phyloP scores from a whole-genome alignment of 2,329 filamentous ascomycete species.

The Penicillium sp. region DNA sequence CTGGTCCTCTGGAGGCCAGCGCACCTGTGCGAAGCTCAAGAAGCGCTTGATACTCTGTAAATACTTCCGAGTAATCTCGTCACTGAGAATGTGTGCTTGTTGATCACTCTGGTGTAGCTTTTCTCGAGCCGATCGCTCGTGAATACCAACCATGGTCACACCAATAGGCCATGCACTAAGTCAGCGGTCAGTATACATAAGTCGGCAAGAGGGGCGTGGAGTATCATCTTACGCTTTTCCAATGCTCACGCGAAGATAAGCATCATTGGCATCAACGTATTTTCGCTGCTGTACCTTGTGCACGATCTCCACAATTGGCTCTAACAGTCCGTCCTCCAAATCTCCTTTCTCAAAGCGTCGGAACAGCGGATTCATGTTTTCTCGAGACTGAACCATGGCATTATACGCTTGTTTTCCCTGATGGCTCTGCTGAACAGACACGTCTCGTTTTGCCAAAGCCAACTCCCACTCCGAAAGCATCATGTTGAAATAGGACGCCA shows the following conservation, averaged over 20 bases:
- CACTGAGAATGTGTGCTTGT: constrained; percentile 93
- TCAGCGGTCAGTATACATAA: constrained; percentile 12
- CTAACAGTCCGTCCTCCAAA: constrained; percentile 73
- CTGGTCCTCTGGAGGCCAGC: constrained; percentile 92
- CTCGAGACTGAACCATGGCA: constrained; percentile 81
- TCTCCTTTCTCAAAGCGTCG: constrained; percentile 81
- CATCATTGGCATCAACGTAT: constrained; percentile 96
- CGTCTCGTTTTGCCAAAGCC: constrained; percentile 64
- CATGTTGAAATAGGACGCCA: constrained; percentile 95
- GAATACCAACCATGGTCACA: constrained; percentile 99
- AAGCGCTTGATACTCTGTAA: constrained; percentile 97
- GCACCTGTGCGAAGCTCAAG: constrained; percentile 91
- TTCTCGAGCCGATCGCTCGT: constrained; percentile 92
- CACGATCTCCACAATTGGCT: constrained; percentile 87
- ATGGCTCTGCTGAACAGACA: constrained; percentile 65
- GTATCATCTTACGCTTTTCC: constrained; percentile 67
- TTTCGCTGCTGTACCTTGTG: constrained; percentile 82
- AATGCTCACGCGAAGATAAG: constrained; percentile 88
- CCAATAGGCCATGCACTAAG: constrained; percentile 88
- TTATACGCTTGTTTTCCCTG: constrained; percentile 78
- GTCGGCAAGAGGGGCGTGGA: background rate
- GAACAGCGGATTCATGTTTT: constrained; percentile 88
- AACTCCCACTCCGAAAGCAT: constrained; percentile 84
- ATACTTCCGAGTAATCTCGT: constrained; percentile 93
- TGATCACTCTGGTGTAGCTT: constrained; percentile 79